Base-by-base conservation (phyloP, 129 eudicot species). In the Deinandra increscens region DNA sequence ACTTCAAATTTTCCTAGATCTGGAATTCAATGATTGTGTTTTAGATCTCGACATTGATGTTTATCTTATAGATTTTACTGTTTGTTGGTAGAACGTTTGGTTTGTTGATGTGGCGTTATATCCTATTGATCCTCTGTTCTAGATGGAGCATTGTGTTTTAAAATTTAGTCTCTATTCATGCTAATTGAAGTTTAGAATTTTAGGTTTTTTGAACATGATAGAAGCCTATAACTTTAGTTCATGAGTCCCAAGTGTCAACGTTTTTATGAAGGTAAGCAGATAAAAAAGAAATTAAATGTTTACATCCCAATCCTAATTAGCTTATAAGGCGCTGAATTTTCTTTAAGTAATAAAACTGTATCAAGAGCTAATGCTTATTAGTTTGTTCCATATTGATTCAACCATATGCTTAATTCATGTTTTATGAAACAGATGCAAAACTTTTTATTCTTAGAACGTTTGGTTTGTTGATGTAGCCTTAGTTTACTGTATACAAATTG, bases 361-460 rank as follows among this genome's bases (percentile, higher is more conserved):
- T n/a, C n/a, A n/a, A n/a, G n/a, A n/a, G n/a, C n/a, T n/a, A n/a
- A n/a, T n/a, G n/a, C n/a, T n/a, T n/a, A n/a, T n/a, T n/a, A n/a
- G 31, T 19, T 9, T 20, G 34, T 20, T 54, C 10, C 2, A 3
- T 56, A 11, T 4, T 56, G 7, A 26, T 26, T 56, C 6, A 42
- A 15, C 20, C 68, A 42, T 58, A 29, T 59, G 8, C 31, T 4
- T 12, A 59, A 14, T 41, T 4, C 1, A 1, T 36, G 51, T 33
- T 33, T 33, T 69, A 0, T 36, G 13, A 12, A 36, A 55, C 69
- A 72, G 77, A 72, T 72, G 77, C 69, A 17, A 72, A 72, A 7
- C 77, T n/a, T n/a, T 5, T 1, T 7, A 26, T 10, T 36, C 6
- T 33, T 48, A 15, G 17, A 17, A 31, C 7, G 19, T 17, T 0